Conservation (phyloP, 2,329 filamentous ascomycete species). For the Pezicula carpinea region DNA sequence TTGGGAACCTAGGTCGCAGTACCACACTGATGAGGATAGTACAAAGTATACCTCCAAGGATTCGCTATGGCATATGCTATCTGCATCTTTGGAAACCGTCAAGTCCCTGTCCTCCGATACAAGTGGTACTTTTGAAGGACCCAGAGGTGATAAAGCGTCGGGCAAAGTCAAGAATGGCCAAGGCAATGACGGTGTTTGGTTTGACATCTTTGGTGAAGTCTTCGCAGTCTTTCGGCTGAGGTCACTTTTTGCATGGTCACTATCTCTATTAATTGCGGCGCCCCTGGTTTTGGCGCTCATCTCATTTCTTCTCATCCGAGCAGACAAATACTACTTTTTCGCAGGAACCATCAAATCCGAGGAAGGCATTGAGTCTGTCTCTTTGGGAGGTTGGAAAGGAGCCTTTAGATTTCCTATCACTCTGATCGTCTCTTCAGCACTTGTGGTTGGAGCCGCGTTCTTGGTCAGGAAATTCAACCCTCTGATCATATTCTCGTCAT, state of each 20-base stretch:
- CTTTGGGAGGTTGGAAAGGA: constrained; percentile 72
- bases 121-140: constrained; percentile 60
- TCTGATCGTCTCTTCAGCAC: constrained; percentile 59
- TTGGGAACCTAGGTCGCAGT: constrained; percentile 77
- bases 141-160: constrained; percentile 46
- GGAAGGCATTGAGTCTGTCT: constrained; percentile 56
- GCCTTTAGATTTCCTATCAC: constrained; percentile 81
- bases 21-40: constrained; percentile 90
- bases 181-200: constrained; percentile 77
- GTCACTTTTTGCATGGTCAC: constrained; percentile 82
- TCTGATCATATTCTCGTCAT: constrained; percentile 83
- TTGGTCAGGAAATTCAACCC: constrained; percentile 81
- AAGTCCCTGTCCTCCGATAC: constrained; percentile 65
- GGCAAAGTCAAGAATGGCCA: constrained; percentile 62
- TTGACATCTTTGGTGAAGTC: constrained; percentile 78
- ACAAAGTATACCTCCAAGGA: constrained; percentile 66
- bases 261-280: constrained; percentile 75
- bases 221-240: constrained; percentile 77
- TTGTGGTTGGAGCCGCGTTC: constrained; percentile 69
- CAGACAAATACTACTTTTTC: constrained; percentile 88
- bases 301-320: constrained; percentile 61
- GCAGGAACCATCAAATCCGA: constrained; percentile 54
- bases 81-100: constrained; percentile 71
- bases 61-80: constrained; percentile 93
- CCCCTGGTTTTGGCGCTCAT: constrained; percentile 69